Base-by-base conservation (phyloP, 768 basidiomycete species). In the Exsudoporus frostii region DNA sequence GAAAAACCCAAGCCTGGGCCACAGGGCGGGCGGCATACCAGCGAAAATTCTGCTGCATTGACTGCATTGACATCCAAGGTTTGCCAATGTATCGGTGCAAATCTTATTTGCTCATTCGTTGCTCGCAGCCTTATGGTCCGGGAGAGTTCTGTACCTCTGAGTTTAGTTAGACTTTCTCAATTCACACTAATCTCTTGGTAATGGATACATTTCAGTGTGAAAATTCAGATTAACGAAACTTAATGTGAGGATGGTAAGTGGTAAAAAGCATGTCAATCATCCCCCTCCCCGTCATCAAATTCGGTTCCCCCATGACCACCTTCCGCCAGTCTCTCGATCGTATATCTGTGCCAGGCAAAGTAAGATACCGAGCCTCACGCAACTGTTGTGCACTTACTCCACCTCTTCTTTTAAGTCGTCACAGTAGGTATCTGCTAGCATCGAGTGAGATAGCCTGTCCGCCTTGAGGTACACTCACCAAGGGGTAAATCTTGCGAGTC, bases 1-100 rank as follows among this genome's bases (percentile, higher is more conserved):
- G 77, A 85, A 70, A 91, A 88, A 69, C 92, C 92, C 49, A 92
- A 90, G 69, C 82, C 92, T n/a, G 97, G 96, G 17, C 96, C 96
- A 44, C 96, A 97, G 67, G 87, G 85, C 53, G 84, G 88, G 30
- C 81, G 95, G 53, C 78, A 79, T 41, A 95, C 93, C 1, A 92
- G 88, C 56, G 95, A 98, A 74, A 97, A 97, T 74, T 91, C 93
- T 11, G 92, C 90, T 14, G 93, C 92, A 37, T 74, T 96, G 53
- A 97, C 95, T 24, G 74, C 89, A 36, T 76, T 94, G 32, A 80
- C 84, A 19, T 76, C 78, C 43, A 88, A 92, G 80, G 92, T 89
- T 54, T 39, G 74, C 59, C 30, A 15, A 27, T 13, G 7, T 50
- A 34, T 22, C 34, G 19, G 29, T n/a, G 42, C 13, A 38, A 13